These are phyloP conservation scores for Debaryomycetaceae sp. DNA, from an alignment of 1,139 yeast genomes.

Conservation along the genomic window DNA sequence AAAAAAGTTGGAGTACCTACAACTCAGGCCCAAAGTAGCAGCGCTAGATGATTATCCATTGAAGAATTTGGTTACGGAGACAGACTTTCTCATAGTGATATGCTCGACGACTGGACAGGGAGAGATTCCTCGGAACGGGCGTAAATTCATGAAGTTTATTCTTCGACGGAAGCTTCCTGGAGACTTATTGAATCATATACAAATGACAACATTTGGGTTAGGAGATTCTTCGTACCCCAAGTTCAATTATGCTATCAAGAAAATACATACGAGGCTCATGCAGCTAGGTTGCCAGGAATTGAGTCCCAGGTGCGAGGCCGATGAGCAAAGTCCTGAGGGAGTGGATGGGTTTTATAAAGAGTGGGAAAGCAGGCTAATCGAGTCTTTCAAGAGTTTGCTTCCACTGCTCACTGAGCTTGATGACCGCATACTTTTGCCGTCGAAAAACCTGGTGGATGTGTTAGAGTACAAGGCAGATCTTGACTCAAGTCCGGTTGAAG, in stretches of 20 bases:
- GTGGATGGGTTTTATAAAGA: conserved; percentile 72
- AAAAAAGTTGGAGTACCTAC: conserved; percentile 52
- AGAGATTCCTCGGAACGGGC: conserved; percentile 77
- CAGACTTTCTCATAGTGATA: conserved; percentile 55
- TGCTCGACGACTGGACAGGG: conserved; percentile 98
- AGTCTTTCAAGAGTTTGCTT: conserved; percentile 33
- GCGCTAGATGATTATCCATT: conserved; percentile 64
- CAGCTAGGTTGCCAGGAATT: conserved; percentile 83
- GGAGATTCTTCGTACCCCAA: conserved; percentile 95
- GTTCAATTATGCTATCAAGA: conserved; percentile 81
- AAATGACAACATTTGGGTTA: conserved; percentile 75
- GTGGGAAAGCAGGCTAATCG: conserved; percentile 61
- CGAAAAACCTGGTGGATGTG: conserved; percentile 32
- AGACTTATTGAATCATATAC: conserved; percentile 59
- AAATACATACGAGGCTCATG: conserved; percentile 69
- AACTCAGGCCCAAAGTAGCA: conserved; percentile 48
- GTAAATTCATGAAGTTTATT: conserved; percentile 69
- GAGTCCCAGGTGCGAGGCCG: conserved; percentile 79
- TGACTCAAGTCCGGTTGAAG: conserved; percentile 4
- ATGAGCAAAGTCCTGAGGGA: conserved; percentile 80
- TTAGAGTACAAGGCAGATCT: conserved; percentile 21
- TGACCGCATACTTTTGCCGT: conserved; percentile 42
- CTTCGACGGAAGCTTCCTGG: conserved; percentile 64
- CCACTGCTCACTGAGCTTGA: conserved; percentile 37
- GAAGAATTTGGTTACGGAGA: conserved; percentile 46